Evolutionary conservation across 768 basidiomycete species (phyloP).

Genomic region (Clavaria fumosa): DNA sequence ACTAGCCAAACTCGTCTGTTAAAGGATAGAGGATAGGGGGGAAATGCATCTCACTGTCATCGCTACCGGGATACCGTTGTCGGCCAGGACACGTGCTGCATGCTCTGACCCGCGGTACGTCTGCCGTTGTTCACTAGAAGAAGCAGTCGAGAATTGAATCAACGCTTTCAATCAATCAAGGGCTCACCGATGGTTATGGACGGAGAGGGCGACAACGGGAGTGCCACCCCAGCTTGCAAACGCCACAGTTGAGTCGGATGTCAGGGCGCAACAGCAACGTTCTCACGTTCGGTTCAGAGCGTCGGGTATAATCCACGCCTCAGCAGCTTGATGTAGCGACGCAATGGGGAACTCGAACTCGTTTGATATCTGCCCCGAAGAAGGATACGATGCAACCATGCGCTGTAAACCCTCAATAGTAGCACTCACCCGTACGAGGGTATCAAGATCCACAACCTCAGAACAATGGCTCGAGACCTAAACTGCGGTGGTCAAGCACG

Average conservation of each 20-base stretch:
- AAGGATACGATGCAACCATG: background rate
- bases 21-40: background rate
- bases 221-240: slow-evolving; percentile 31
- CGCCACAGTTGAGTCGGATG: slow-evolving; percentile 5
- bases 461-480: slow-evolving; percentile 59
- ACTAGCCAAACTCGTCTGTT: slow-evolving; percentile 19
- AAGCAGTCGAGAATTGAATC: background rate
- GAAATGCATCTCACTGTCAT: slow-evolving; percentile 44
- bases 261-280: background rate
- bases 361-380: slow-evolving; percentile 27
- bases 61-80: slow-evolving; percentile 53
- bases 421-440: slow-evolving; percentile 42
- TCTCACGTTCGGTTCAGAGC: slow-evolving; percentile 59
- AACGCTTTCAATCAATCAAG: background rate
- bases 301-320: slow-evolving; percentile 80
- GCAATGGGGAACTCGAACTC: slow-evolving; percentile 80
- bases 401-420: background rate
- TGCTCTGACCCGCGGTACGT: slow-evolving; percentile 64
- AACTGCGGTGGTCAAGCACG: too few species aligned
- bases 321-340: slow-evolving; percentile 78
- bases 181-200: slow-evolving; percentile 52
- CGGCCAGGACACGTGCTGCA: slow-evolving; percentile 60
- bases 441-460: slow-evolving; percentile 59
- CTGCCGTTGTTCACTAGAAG: slow-evolving; percentile 29
- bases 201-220: slow-evolving; percentile 69